Evolutionary conservation across 805 yeast species (phyloP).

Genomic region (Candida palmyrensis): DNA sequence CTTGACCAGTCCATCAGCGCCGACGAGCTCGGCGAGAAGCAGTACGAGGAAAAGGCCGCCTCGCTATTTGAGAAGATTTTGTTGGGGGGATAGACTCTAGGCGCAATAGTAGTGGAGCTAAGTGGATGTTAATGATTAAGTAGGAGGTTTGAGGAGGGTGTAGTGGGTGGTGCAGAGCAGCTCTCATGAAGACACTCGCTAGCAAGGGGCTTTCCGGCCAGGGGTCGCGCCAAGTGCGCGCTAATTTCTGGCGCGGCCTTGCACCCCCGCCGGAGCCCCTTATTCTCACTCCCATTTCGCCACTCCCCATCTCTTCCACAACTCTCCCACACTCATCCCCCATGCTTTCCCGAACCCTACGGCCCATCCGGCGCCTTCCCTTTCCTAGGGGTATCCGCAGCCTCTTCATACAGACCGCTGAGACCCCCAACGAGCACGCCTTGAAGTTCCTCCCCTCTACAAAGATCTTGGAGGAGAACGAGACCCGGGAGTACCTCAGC

Average conservation of each 20-base stretch:
- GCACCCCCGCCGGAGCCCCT: neutral
- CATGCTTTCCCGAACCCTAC: too few species aligned
- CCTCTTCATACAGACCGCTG: conserved; percentile 73
- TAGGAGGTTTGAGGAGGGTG: too few species aligned
- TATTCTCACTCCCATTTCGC: neutral
- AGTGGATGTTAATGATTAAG: too few species aligned
- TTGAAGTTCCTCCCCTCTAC: conserved; percentile 77
- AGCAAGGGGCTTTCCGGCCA: too few species aligned
- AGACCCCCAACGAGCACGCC: conserved; percentile 85
- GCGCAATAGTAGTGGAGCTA: too few species aligned
- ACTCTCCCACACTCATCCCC: too few species aligned
- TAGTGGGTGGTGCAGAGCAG: too few species aligned
- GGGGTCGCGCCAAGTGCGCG: too few species aligned
- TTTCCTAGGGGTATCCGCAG: conserved; percentile 11
- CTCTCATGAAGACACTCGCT: too few species aligned
- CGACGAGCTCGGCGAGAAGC: conserved; percentile 32
- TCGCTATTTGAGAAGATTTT: conserved; percentile 47
- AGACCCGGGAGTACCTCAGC: conserved; percentile 65
- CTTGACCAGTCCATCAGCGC: conserved; percentile 64
- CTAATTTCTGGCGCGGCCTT: too few species aligned
- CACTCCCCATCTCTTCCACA: too few species aligned
- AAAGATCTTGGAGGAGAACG: conserved; percentile 56
- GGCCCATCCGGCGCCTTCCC: too few species aligned
- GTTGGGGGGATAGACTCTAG: conserved; percentile 16
- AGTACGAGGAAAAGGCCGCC: conserved; percentile 48